phyloP scores from a whole-genome alignment of 2,329 filamentous ascomycete genomes.

The Cercospora sp. region DNA sequence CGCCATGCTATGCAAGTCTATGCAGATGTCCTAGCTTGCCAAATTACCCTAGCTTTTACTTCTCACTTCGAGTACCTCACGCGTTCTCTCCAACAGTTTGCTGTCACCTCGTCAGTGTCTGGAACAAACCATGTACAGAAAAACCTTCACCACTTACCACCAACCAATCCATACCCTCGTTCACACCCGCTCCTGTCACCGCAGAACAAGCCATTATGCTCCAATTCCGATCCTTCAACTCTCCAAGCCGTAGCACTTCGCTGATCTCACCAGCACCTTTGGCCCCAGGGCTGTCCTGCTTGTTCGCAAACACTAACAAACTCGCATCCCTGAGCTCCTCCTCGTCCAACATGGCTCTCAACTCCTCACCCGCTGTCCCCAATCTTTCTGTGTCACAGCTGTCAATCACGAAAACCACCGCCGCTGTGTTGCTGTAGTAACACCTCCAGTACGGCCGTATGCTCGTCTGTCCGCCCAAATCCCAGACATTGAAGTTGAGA shows the following conservation, averaged over 20 bases:
- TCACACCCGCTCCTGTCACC: conserved; percentile 90
- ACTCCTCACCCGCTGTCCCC: conserved; percentile 87
- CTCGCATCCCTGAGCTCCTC: conserved; percentile 93
- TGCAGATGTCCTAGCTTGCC: conserved; percentile 6
- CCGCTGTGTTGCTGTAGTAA: conserved; percentile 98
- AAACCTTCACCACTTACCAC: conserved; percentile 61
- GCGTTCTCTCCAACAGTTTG: conserved; percentile 32
- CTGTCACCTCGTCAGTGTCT: conserved; percentile 19
- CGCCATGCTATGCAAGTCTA: conserved; percentile 15
- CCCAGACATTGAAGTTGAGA: conserved; percentile 98
- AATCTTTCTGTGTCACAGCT: conserved; percentile 95
- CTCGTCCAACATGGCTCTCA: conserved; percentile 93
- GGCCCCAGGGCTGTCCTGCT: conserved; percentile 96
- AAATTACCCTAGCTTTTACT: not conserved
- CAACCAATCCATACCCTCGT: conserved; percentile 98
- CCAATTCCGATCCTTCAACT: conserved; percentile 96
- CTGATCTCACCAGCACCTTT: conserved; percentile 97
- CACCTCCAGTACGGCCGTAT: conserved; percentile 99
- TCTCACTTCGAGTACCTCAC: conserved; percentile 9
- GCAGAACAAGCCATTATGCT: conserved; percentile 97
- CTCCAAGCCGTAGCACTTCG: conserved; percentile 84
- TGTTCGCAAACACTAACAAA: conserved; percentile 94
- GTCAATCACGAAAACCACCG: conserved; percentile 98
- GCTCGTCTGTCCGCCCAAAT: conserved; percentile 95
- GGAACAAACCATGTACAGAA: not conserved